Percentiles rank a stretch among this genome's conserved stretches.
These are phyloP conservation scores for Alternaria conjuncta DNA, from an alignment of 2,329 filamentous ascomycete genomes.

Conservation along the genomic window DNA sequence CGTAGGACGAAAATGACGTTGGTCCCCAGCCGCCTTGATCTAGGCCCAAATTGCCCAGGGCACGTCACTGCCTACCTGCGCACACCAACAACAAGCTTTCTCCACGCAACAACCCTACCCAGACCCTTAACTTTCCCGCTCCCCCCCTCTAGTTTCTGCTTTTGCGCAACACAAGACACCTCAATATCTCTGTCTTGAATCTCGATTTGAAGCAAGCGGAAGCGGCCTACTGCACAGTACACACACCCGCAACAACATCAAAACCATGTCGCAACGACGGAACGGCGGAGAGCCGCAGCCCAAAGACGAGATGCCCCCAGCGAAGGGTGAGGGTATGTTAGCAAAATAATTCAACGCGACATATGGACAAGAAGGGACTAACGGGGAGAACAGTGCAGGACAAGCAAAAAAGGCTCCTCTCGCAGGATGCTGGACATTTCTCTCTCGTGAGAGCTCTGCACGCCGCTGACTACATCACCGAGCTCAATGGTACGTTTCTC, in stretches of 20 bases:
- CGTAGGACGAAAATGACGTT: slow-evolving; percentile 2
- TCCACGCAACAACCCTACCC: background rate
- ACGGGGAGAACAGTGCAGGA: slow-evolving; percentile 61
- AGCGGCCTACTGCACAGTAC: slow-evolving; percentile 23
- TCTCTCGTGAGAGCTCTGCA: slow-evolving; percentile 67
- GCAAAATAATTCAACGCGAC: background rate
- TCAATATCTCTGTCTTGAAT: background rate
- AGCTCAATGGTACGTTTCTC: slow-evolving; percentile 68
- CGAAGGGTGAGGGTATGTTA: slow-evolving; percentile 53
- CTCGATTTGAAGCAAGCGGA: background rate
- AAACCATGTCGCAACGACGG: slow-evolving; percentile 11
- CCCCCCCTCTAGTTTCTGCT: background rate
- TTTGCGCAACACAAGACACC: background rate
- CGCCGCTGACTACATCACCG: slow-evolving; percentile 82
- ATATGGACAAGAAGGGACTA: background rate
- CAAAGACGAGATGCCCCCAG: slow-evolving; percentile 50
- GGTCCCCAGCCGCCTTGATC: background rate
- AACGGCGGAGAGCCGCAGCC: slow-evolving; percentile 23
- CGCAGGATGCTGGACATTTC: slow-evolving; percentile 75
- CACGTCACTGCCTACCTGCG: background rate
- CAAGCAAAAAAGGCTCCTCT: slow-evolving; percentile 78
- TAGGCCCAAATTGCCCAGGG: background rate
- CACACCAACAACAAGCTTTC: slow-evolving; percentile 2
- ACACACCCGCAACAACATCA: background rate
- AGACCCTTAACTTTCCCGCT: background rate